Conservation (phyloP, 306 rosid species). For the Trifolium fragiferum region DNA sequence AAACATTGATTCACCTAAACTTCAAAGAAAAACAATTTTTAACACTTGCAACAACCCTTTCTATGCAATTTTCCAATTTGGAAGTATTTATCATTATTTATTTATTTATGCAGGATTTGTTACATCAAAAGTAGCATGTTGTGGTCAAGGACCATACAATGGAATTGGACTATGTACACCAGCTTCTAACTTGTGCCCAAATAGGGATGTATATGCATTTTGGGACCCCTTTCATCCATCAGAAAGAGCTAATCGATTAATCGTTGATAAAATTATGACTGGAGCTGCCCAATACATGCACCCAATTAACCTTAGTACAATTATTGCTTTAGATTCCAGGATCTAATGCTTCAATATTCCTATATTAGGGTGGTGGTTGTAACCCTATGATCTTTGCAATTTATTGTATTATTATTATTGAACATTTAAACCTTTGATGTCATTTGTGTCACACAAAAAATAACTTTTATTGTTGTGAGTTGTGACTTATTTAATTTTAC, state of each 20-base stretch:
- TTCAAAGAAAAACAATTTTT: not conserved
- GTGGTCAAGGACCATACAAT: slow-evolving; percentile 61
- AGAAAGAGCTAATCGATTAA: slow-evolving; percentile 51
- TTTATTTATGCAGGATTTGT: slow-evolving; percentile 50
- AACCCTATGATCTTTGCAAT: not conserved
- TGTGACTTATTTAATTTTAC: not conserved
- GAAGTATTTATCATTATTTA: not conserved
- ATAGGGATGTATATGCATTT: slow-evolving; percentile 53
- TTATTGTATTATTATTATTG: slow-evolving; percentile 4
- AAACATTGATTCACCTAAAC: not conserved
- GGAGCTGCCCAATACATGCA: slow-evolving; percentile 51
- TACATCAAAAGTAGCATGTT: slow-evolving; percentile 59
- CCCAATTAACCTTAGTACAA: slow-evolving; percentile 58
- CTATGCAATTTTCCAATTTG: not conserved
- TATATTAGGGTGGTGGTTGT: slow-evolving; percentile 2
- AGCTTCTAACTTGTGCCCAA: slow-evolving; percentile 58
- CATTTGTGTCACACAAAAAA: not conserved
- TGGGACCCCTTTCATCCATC: slow-evolving; percentile 63
- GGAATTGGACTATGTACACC: slow-evolving; percentile 62
- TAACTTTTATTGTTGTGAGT: not conserved
- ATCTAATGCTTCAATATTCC: not conserved
- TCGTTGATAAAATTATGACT: slow-evolving; percentile 54
- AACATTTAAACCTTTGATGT: not conserved
- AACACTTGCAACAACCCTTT: not conserved
- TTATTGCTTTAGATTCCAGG: slow-evolving; percentile 43